Conservation (phyloP, 768 basidiomycete genomes). For the Mycena galericulata region DNA sequence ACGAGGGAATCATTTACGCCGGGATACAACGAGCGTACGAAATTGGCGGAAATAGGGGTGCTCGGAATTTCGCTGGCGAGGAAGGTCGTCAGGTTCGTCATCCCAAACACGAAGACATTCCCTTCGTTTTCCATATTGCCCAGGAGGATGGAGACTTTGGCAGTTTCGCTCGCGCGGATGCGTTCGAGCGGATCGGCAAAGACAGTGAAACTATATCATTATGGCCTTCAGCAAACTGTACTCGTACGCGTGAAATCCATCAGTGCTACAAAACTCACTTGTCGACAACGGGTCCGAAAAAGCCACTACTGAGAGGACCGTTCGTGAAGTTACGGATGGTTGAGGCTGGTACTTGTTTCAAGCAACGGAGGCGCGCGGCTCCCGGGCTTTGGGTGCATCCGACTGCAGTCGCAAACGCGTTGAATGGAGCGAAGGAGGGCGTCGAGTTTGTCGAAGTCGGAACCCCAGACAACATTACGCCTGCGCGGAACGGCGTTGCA, state of each 20-base stretch:
- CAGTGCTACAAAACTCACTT: conserved; percentile 13
- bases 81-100: conserved; percentile 28
- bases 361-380: conserved; percentile 30
- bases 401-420: conserved; percentile 16
- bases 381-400: conserved; percentile 37
- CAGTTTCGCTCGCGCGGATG: conserved; percentile 14
- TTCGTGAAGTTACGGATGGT: conserved; percentile 33
- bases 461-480: conserved; percentile 15
- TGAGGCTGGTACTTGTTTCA: conserved; percentile 35
- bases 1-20: background rate
- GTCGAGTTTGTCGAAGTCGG: background rate
- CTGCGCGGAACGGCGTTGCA: conserved; percentile 17
- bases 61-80: background rate
- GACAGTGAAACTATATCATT: conserved; percentile 14
- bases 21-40: background rate
- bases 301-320: conserved; percentile 22
- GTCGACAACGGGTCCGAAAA: conserved; percentile 24
- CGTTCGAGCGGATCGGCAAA: conserved; percentile 30
- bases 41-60: background rate
- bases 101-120: conserved; percentile 17
- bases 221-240: background rate
- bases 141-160: conserved; percentile 31
- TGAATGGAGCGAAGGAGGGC: conserved; percentile 13
- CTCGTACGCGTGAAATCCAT: background rate
- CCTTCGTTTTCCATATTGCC: conserved; percentile 37